Conservation (phyloP, 148 eudicot species). For the Chenopodium formosanum region DNA sequence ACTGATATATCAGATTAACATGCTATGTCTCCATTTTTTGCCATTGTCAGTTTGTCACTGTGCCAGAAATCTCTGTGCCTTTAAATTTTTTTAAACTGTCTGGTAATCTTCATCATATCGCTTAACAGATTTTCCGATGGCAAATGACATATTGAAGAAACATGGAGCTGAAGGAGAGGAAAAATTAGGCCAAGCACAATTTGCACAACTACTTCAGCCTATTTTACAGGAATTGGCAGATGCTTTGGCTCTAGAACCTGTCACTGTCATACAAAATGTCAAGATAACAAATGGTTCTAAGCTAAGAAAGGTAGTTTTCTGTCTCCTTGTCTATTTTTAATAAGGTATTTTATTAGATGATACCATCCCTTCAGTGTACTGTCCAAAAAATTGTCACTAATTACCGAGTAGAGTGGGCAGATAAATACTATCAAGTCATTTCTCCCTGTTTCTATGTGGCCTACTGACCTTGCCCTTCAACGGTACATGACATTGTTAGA, state of each 20-base stretch:
- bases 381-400: not conserved
- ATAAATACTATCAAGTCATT: no score
- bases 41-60: not conserved
- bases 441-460: not conserved
- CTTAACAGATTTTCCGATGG: slow-evolving; percentile 51
- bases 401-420: no score
- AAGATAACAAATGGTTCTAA: slow-evolving; percentile 57
- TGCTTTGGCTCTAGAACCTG: slow-evolving; percentile 46
- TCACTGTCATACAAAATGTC: slow-evolving; percentile 48
- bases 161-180: slow-evolving; percentile 62
- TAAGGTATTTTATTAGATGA: not conserved
- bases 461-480: not conserved
- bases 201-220: slow-evolving; percentile 54
- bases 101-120: not conserved
- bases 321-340: not conserved
- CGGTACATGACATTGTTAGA: not conserved
- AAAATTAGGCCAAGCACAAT: slow-evolving; percentile 66
- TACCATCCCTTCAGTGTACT: not conserved
- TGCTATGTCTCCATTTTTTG: not conserved
- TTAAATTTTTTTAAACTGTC: not conserved
- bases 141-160: slow-evolving; percentile 50
- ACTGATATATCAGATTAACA: not conserved
- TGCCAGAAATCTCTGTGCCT: not conserved
- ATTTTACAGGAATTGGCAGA: slow-evolving; percentile 60
- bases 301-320: slow-evolving; percentile 45